A percentile compares a stretch with the other conserved stretches of the same genome.
phyloP scores from a whole-genome alignment of 2,329 filamentous ascomycete species.

The Sporothrix protearum region DNA sequence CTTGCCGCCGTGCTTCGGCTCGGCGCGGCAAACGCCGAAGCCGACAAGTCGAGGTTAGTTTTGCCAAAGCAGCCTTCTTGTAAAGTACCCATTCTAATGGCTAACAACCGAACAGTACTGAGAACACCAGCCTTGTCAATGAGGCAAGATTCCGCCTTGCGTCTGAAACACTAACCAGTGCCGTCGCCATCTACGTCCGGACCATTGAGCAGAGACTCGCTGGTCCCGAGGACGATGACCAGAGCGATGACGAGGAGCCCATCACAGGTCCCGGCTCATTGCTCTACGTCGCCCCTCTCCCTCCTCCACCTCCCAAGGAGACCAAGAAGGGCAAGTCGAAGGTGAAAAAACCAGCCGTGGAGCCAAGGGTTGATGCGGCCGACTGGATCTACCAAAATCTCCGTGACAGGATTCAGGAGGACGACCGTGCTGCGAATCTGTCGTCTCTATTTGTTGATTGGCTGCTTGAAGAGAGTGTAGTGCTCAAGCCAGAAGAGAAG shows the following conservation, averaged over 20 bases:
- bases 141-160: not conserved
- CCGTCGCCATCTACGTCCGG: slow-evolving; percentile 20
- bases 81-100: too few relatives aligned
- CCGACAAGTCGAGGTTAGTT: too few relatives aligned
- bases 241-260: slow-evolving; percentile 21
- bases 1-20: slow-evolving; percentile 22
- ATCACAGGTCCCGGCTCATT: slow-evolving; percentile 16
- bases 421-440: not conserved
- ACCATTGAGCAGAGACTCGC: slow-evolving; percentile 19
- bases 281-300: not conserved
- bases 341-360: not conserved
- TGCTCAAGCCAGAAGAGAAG: not conserved
- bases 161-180: slow-evolving; percentile 20
- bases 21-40: not conserved
- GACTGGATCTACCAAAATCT: slow-evolving; percentile 22
- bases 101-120: too few relatives aligned
- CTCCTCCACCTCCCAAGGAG: not conserved
- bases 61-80: too few relatives aligned
- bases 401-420: not conserved
- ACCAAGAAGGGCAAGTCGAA: not conserved
- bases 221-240: slow-evolving; percentile 11
- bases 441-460: slow-evolving; percentile 18
- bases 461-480: slow-evolving; percentile 17
- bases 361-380: slow-evolving; percentile 7
- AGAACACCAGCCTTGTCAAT: not conserved